A percentile compares a stretch with the other conserved stretches of the same genome.
Conservation (phyloP, 2,329 filamentous ascomycete species). For the Fusarium sp. region DNA sequence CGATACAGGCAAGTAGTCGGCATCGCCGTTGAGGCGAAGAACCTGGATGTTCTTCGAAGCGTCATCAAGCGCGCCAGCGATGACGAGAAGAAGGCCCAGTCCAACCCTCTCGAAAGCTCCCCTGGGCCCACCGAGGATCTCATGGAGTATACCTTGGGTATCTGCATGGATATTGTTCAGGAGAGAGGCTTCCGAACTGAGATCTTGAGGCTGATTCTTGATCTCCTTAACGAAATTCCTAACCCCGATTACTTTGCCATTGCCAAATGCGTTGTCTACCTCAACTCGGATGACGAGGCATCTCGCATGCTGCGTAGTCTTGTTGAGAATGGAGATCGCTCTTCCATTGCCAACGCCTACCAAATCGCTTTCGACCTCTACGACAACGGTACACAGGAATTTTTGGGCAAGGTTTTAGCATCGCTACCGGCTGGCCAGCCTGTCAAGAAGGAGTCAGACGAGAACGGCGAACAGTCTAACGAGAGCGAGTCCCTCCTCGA, state of each 20-base stretch:
- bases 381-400: conserved; percentile 98
- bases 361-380: conserved; percentile 98
- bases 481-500: conserved; percentile 63
- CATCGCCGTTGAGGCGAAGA: conserved; percentile 94
- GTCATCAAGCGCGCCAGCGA: conserved; percentile 91
- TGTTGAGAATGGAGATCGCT: conserved; percentile 80
- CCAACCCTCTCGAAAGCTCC: conserved; percentile 60
- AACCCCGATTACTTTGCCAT: conserved; percentile 98
- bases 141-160: conserved; percentile 95
- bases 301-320: conserved; percentile 86
- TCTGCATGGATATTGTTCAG: conserved; percentile 98
- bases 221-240: conserved; percentile 91
- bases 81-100: conserved; percentile 78
- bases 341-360: conserved; percentile 87
- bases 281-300: conserved; percentile 91
- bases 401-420: conserved; percentile 87
- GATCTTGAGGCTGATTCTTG: conserved; percentile 92
- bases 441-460: conserved; percentile 55
- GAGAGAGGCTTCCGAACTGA: conserved; percentile 85
- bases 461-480: conserved; percentile 56
- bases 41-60: conserved; percentile 84
- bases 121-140: conserved; percentile 83
- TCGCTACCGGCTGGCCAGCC: conserved; percentile 72
- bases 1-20: conserved; percentile 96
- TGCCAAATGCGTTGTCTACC: conserved; percentile 95